These are phyloP conservation scores for Apiotrichum veenhuisii DNA, from an alignment of 1,284 basidiomycete species.

Conservation along the genomic window DNA sequence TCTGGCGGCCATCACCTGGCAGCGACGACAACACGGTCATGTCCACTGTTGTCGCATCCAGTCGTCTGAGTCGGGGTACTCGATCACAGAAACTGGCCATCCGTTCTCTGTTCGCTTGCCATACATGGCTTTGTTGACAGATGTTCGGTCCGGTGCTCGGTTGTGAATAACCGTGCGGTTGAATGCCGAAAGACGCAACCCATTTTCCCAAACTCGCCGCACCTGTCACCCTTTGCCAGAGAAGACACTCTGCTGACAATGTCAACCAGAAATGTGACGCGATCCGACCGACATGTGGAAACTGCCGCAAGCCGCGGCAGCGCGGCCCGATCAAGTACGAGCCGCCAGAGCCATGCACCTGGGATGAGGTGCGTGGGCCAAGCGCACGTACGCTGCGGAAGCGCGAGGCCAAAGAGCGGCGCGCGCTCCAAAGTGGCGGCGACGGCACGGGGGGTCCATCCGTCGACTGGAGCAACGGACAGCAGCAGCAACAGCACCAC, in stretches of 20 bases:
- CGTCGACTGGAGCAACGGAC: not conserved
- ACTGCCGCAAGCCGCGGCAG: conserved; percentile 37
- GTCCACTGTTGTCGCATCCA: too few species aligned
- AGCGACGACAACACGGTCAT: too few species aligned
- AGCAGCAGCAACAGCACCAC: not conserved
- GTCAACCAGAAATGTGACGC: conserved; percentile 43
- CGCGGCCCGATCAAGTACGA: conserved; percentile 25
- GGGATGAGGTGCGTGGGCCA: conserved; percentile 38
- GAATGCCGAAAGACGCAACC: too few species aligned
- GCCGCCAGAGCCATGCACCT: conserved; percentile 33
- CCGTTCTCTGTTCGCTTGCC: too few species aligned
- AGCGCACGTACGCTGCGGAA: conserved; percentile 29
- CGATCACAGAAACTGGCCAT: too few species aligned
- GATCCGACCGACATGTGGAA: conserved; percentile 35
- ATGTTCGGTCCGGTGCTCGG: too few species aligned
- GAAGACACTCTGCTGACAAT: not conserved
- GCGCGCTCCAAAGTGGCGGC: not conserved
- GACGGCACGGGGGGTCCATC: not conserved
- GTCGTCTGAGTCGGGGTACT: too few species aligned
- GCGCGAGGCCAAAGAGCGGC: conserved; percentile 21
- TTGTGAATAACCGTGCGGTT: too few species aligned
- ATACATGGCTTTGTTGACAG: too few species aligned
- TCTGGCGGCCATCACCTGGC: not conserved
- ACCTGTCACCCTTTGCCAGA: too few species aligned
- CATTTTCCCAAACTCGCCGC: too few species aligned